A percentile compares a stretch with the other conserved stretches of the same genome.
Evolutionary conservation across 176 grass and related monocot species (phyloP).

Genomic region (Phyllostachys edulis): DNA sequence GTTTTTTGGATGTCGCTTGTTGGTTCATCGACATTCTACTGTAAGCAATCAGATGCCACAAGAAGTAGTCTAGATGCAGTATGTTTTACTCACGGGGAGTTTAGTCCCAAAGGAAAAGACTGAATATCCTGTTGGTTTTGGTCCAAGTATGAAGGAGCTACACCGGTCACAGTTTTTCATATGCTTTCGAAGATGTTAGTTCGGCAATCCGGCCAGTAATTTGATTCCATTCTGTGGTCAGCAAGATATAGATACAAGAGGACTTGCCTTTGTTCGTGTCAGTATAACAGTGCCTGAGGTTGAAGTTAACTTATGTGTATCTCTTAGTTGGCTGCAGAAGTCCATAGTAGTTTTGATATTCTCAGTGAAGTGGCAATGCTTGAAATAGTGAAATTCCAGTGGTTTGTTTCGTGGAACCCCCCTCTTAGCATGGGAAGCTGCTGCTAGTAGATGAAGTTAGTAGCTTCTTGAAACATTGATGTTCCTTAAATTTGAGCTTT

Average conservation of each 20-base stretch:
- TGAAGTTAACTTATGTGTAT: slow-evolving; percentile 15
- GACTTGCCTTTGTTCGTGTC: not conserved
- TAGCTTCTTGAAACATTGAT: not conserved
- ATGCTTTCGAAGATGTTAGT: slow-evolving; percentile 8
- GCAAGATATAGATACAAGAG: not conserved
- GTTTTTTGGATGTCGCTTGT: not conserved
- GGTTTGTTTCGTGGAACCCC: not conserved
- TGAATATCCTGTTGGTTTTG: not conserved
- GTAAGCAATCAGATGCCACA: not conserved
- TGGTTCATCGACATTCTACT: not conserved
- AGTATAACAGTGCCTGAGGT: slow-evolving; percentile 1
- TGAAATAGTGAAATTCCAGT: not conserved
- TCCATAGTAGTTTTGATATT: not conserved
- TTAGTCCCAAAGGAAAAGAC: not conserved
- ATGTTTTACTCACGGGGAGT: not conserved
- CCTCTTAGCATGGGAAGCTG: too few species aligned
- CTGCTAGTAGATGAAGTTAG: not conserved
- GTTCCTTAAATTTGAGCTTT: not conserved
- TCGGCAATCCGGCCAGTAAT: slow-evolving; percentile 8
- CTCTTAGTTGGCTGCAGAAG: not conserved
- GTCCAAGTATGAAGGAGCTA: not conserved
- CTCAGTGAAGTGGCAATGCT: not conserved
- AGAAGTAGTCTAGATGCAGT: not conserved
- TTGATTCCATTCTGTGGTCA: slow-evolving; percentile 7
- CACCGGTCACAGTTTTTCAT: slow-evolving; percentile 1